Evolutionary conservation across 257 asterid genomes (phyloP).

Genomic region (Solanum sejunctum): DNA sequence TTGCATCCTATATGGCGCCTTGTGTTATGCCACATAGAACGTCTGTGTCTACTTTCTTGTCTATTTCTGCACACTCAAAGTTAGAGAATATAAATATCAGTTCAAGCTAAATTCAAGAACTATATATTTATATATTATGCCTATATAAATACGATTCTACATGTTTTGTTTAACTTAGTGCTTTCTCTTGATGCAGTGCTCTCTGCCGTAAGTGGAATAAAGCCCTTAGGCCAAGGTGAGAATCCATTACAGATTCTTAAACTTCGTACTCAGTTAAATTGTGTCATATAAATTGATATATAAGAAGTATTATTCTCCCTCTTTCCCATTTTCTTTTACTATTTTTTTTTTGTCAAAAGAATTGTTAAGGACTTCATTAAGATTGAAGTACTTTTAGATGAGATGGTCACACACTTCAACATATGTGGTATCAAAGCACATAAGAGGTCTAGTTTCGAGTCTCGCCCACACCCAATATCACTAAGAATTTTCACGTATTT

Average conservation of each 20-base stretch:
- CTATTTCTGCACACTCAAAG: no score
- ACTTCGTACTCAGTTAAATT: not conserved
- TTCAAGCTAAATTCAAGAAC: no score
- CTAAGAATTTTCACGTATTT: not conserved
- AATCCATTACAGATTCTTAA: not conserved
- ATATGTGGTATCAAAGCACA: not conserved
- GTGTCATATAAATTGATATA: fast-evolving
- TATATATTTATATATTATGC: no score
- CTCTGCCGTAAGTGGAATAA: slow-evolving; percentile 67
- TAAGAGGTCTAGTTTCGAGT: not conserved
- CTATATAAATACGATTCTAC: not conserved
- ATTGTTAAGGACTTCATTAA: not conserved
- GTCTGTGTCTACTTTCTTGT: no score
- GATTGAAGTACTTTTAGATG: not conserved
- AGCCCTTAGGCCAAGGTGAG: not conserved
- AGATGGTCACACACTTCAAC: not conserved
- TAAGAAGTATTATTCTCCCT: fast-evolving
- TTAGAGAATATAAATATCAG: no score
- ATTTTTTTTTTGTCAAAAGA: not conserved
- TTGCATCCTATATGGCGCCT: no score
- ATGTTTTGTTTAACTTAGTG: not conserved
- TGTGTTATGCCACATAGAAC: no score
- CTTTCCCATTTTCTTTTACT: not conserved
- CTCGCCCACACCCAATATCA: no score
- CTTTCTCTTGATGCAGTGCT: slow-evolving; percentile 27